Evolutionary conservation across 768 basidiomycete genomes (phyloP).

Genomic region (Mycena rebaudengoi): DNA sequence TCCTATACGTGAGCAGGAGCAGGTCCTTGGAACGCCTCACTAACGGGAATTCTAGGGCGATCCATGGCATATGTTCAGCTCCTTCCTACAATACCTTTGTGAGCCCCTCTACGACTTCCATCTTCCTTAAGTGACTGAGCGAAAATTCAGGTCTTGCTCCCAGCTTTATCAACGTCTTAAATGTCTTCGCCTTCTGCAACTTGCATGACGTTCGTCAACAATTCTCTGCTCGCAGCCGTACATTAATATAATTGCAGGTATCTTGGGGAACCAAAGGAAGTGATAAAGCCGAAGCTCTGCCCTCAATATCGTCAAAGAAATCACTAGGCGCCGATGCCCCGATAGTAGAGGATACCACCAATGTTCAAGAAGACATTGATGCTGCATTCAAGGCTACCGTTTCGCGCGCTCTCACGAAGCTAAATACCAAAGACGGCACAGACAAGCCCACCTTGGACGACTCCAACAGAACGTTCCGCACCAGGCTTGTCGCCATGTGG

Average conservation of each 20-base stretch:
- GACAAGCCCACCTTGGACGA: constrained; percentile 91
- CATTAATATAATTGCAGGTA: constrained; percentile 52
- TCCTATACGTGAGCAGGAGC: constrained; percentile 34
- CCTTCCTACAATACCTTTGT: constrained; percentile 89
- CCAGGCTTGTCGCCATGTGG: constrained; percentile 85
- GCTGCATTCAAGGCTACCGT: constrained; percentile 92
- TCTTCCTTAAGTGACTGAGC: too few species aligned
- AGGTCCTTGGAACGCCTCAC: not conserved
- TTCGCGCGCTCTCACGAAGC: constrained; percentile 82
- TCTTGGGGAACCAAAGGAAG: constrained; percentile 96
- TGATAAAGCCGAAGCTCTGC: constrained; percentile 92
- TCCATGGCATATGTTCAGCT: constrained; percentile 97
- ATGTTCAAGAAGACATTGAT: constrained; percentile 89
- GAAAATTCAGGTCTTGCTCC: constrained; percentile 74
- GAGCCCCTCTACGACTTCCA: too few species aligned
- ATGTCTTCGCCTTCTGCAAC: constrained; percentile 97
- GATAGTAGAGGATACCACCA: constrained; percentile 87
- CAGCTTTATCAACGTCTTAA: constrained; percentile 92
- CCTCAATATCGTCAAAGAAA: constrained; percentile 88
- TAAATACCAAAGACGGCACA: constrained; percentile 66
- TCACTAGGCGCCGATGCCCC: constrained; percentile 70
- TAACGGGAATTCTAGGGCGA: constrained; percentile 68
- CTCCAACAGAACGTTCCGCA: constrained; percentile 92
- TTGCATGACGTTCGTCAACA: constrained; percentile 75
- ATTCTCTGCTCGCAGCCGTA: not conserved